phyloP scores from a whole-genome alignment of 2,329 filamentous ascomycete species.

The Colletotrichum theobromicola region DNA sequence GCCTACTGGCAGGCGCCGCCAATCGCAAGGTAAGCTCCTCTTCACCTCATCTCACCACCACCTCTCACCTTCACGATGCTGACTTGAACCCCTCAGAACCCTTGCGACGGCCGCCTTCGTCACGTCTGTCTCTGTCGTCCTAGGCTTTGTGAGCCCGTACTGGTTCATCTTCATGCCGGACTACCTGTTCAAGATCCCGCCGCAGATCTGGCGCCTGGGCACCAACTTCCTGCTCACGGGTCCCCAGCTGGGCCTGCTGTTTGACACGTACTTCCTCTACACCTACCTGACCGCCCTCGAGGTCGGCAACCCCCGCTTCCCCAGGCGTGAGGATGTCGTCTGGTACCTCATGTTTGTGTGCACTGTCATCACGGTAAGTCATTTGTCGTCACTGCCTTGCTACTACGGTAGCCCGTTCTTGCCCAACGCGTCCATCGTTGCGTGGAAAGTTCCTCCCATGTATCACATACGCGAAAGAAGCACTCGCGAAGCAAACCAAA shows the following conservation, averaged over 20 bases:
- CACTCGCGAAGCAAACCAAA: background rate
- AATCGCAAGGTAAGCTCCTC: conserved; percentile 44
- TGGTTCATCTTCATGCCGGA: conserved; percentile 58
- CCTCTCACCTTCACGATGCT: background rate
- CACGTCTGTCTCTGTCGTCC: conserved; percentile 64
- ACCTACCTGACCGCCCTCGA: conserved; percentile 80
- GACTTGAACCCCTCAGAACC: conserved; percentile 56
- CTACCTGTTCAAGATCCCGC: conserved; percentile 56
- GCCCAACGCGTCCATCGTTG: background rate
- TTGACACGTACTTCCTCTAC: conserved; percentile 80
- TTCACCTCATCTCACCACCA: background rate
- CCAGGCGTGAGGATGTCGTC: conserved; percentile 77
- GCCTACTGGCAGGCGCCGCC: conserved; percentile 46
- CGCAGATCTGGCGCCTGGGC: conserved; percentile 47
- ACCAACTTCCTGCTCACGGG: conserved; percentile 48
- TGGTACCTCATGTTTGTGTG: conserved; percentile 80
- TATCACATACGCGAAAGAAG: background rate
- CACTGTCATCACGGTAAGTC: conserved; percentile 78
- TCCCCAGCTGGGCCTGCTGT: conserved; percentile 55
- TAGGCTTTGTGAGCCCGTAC: conserved; percentile 54
- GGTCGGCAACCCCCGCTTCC: conserved; percentile 72
- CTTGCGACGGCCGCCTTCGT: conserved; percentile 66
- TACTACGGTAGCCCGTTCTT: background rate
- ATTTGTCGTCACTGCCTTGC: conserved; percentile 25
- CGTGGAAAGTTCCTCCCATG: conserved; percentile 9